Evolutionary conservation across 1,284 basidiomycete genomes (phyloP).

Genomic region (Apiotrichum sp.): DNA sequence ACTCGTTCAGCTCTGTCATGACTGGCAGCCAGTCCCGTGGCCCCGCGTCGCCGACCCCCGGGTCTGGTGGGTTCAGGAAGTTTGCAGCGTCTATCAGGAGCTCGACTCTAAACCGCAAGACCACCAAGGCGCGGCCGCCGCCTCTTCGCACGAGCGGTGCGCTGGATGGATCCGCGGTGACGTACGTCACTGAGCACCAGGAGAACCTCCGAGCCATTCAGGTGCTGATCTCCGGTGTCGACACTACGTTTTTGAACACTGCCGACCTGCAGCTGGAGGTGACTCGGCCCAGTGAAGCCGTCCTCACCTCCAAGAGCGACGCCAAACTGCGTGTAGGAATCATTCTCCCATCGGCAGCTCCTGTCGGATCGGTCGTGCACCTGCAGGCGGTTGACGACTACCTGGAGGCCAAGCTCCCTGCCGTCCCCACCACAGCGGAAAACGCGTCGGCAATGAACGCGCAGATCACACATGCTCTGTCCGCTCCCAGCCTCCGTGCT

Average conservation of each 20-base stretch:
- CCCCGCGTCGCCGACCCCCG: not conserved
- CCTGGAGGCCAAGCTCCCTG: constrained; percentile 60
- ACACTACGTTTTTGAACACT: constrained; percentile 20
- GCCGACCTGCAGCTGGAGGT: constrained; percentile 30
- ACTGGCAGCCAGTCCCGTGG: no score
- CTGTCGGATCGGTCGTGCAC: constrained; percentile 57
- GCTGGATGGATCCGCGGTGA: constrained; percentile 9
- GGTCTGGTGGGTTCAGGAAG: not conserved
- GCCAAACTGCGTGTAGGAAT: constrained; percentile 56
- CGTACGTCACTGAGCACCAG: constrained; percentile 74
- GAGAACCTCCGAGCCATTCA: constrained; percentile 70
- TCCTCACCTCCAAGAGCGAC: constrained; percentile 59
- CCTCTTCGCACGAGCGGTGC: constrained; percentile 1
- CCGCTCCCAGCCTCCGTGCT: constrained; percentile 29
- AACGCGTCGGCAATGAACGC: constrained; percentile 19
- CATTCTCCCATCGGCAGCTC: constrained; percentile 59
- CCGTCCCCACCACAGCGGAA: constrained; percentile 33
- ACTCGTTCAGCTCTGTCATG: not conserved
- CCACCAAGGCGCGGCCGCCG: not conserved
- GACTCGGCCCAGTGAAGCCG: constrained; percentile 52
- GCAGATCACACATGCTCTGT: constrained; percentile 32
- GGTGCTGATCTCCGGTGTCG: constrained; percentile 52
- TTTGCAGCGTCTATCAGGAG: not conserved
- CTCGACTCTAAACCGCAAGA: not conserved
- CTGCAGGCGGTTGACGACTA: constrained; percentile 54